Conservation (phyloP, 139 green algal genomes). For the Chlorella ohadii region DNA sequence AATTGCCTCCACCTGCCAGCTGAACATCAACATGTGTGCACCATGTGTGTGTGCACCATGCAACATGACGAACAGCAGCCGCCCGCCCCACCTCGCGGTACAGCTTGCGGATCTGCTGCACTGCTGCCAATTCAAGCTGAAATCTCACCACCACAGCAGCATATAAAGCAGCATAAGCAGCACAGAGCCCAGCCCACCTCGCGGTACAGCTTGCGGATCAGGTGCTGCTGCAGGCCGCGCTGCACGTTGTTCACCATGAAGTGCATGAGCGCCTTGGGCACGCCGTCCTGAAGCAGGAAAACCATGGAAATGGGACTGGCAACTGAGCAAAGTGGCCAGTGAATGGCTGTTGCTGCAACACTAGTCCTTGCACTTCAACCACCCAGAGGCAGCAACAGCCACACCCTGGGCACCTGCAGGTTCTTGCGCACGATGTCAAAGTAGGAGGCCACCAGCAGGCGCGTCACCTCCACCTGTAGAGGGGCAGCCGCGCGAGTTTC, state of each 20-base stretch:
- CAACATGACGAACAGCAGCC: not conserved
- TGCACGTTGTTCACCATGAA: constrained; percentile 88
- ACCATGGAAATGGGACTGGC: too few species aligned
- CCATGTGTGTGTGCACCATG: too few species aligned
- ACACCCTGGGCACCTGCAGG: constrained; percentile 68
- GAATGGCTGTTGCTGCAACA: too few species aligned
- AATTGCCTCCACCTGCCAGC: too few species aligned
- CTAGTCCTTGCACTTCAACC: too few species aligned
- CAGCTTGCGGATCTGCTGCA: constrained; percentile 83
- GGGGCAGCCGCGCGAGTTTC: too few species aligned
- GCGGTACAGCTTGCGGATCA: constrained; percentile 87
- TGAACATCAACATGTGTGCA: too few species aligned
- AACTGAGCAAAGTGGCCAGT: too few species aligned
- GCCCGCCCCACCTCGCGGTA: constrained; percentile 66
- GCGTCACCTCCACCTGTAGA: constrained; percentile 83
- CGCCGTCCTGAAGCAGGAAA: constrained; percentile 71
- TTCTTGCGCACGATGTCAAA: constrained; percentile 91
- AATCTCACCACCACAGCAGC: too few species aligned
- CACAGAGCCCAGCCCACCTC: not conserved
- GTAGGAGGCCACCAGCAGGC: constrained; percentile 89
- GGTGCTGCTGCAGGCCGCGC: constrained; percentile 85
- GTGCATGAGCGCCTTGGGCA: constrained; percentile 96
- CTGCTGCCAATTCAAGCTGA: too few species aligned
- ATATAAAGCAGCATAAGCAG: not conserved
- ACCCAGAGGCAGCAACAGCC: too few species aligned